These are phyloP conservation scores for Acanthamoeba sp. DNA, from an alignment of 208 protist species.

Conservation along the genomic window DNA sequence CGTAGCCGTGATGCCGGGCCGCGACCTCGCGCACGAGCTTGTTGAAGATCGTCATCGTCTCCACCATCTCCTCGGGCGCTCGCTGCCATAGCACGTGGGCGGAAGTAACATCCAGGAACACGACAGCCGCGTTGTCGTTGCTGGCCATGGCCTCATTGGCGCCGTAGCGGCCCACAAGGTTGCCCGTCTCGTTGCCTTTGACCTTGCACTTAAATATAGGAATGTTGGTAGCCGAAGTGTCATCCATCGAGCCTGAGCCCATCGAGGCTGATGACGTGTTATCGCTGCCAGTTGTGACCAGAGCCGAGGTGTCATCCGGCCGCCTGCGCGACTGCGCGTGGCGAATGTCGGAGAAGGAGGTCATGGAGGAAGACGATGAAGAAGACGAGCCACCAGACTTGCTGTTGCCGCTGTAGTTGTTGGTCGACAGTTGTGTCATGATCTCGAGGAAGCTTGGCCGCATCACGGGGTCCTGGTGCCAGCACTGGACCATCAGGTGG, in stretches of 20 bases:
- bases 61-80: background rate
- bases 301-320: background rate
- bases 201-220: too few species aligned
- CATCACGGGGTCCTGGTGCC: conserved; percentile 24
- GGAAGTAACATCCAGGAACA: background rate
- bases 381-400: background rate
- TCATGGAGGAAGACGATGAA: background rate
- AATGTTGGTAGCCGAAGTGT: background rate
- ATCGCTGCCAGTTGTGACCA: too few species aligned
- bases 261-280: background rate
- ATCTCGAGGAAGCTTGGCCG: conserved; percentile 29
- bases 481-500: conserved; percentile 41
- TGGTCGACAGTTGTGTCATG: conserved; percentile 46
- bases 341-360: background rate
- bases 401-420: background rate
- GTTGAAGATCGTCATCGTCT: background rate
- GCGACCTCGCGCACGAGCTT: background rate
- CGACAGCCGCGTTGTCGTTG: background rate
- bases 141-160: background rate
- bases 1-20: background rate
- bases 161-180: too few species aligned
- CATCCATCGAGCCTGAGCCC: background rate
- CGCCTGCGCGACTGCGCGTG: background rate
- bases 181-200: too few species aligned
- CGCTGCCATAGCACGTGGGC: background rate